These are phyloP conservation scores for Amniculicola lignicola DNA, from an alignment of 495 filamentous ascomycete genomes.

Conservation along the genomic window DNA sequence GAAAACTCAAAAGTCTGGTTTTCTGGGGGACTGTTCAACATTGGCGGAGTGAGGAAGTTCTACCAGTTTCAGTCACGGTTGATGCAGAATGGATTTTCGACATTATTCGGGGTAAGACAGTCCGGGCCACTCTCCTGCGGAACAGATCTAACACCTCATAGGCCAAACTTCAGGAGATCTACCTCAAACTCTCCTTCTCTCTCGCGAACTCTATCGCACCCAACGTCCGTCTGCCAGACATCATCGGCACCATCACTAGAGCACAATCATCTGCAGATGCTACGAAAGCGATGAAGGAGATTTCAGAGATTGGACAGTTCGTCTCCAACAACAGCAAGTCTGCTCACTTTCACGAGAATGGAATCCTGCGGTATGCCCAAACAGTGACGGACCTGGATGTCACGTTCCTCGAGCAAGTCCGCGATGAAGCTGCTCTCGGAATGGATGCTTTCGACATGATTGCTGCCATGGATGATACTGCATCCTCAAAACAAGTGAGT, in stretches of 20 bases:
- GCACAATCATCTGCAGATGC: slow-evolving; percentile 49
- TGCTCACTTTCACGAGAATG: slow-evolving; percentile 47
- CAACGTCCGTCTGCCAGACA: slow-evolving; percentile 45
- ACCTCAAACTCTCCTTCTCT: slow-evolving; percentile 50
- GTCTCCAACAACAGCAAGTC: slow-evolving; percentile 42
- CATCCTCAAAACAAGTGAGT: slow-evolving; percentile 32
- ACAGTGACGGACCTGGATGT: slow-evolving; percentile 49
- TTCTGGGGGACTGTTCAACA: slow-evolving; percentile 45
- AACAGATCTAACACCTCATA: no score
- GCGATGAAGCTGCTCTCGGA: slow-evolving; percentile 49
- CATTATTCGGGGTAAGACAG: slow-evolving; percentile 52
- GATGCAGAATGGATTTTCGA: slow-evolving; percentile 50
- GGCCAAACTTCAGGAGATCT: slow-evolving; percentile 47
- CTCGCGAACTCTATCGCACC: slow-evolving; percentile 41
- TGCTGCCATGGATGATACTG: slow-evolving; percentile 33
- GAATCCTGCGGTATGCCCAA: slow-evolving; percentile 49
- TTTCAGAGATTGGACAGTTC: slow-evolving; percentile 50
- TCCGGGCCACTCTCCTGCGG: no score
- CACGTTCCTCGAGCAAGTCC: slow-evolving; percentile 49
- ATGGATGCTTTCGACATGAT: slow-evolving; percentile 52
- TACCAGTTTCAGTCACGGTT: slow-evolving; percentile 52
- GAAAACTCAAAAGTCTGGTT: slow-evolving; percentile 48
- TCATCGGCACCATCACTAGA: slow-evolving; percentile 49
- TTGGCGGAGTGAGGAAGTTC: slow-evolving; percentile 50
- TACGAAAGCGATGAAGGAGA: slow-evolving; percentile 45